Evolutionary conservation across 208 protist species (phyloP).

Genomic region (Leishmania amazonensis): DNA sequence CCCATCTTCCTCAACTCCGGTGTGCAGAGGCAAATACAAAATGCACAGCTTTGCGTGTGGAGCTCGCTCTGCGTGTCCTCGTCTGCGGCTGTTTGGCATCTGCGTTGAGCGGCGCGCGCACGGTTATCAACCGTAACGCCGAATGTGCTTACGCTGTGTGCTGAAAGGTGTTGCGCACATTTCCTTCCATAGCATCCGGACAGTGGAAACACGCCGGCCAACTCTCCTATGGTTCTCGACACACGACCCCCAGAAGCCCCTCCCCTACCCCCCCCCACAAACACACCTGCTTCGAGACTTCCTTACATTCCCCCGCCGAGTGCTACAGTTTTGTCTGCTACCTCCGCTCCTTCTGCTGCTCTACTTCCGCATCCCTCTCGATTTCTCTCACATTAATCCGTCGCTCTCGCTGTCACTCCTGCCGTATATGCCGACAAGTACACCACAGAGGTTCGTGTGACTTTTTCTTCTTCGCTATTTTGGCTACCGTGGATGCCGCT

Average conservation of each 20-base stretch:
- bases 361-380: background rate
- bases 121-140: background rate
- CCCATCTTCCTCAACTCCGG: background rate
- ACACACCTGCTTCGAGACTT: background rate
- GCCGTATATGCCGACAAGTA: background rate
- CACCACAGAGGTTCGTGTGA: background rate
- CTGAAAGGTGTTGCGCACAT: background rate
- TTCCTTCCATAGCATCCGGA: background rate
- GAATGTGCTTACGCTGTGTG: background rate
- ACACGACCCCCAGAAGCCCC: background rate
- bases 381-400: background rate
- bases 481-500: constrained; percentile 3
- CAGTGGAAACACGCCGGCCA: background rate
- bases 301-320: background rate
- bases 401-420: background rate
- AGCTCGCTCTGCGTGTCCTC: background rate
- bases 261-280: too few relatives aligned
- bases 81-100: background rate
- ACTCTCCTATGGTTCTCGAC: background rate
- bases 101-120: background rate
- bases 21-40: background rate
- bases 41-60: background rate
- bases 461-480: background rate
- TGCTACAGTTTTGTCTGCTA: background rate
- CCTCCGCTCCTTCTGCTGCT: background rate